These are phyloP conservation scores for Neckera pumila DNA, from an alignment of 225 moss, liverwort and hornwort species.

Conservation along the genomic window DNA sequence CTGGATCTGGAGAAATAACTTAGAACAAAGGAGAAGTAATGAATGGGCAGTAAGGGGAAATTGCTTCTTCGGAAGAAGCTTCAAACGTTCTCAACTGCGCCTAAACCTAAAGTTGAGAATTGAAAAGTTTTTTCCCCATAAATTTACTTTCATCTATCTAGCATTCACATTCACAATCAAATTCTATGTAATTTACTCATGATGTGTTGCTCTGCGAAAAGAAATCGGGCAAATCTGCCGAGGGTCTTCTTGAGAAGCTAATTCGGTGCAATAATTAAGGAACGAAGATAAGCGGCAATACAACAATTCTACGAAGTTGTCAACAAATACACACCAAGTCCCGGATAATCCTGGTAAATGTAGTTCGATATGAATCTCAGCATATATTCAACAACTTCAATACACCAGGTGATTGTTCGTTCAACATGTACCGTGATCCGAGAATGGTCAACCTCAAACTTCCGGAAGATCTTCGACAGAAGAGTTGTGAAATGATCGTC, in stretches of 20 bases:
- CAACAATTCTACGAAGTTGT: background rate
- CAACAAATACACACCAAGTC: background rate
- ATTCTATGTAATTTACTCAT: background rate
- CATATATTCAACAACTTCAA: background rate
- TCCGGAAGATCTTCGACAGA: background rate
- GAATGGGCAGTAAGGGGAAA: background rate
- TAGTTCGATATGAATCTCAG: background rate
- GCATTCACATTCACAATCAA: background rate
- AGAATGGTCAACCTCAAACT: background rate
- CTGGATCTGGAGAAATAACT: background rate
- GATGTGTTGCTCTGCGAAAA: background rate
- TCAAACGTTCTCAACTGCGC: background rate
- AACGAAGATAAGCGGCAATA: background rate
- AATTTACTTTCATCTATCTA: background rate
- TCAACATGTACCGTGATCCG: background rate
- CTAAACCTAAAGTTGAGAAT: background rate
- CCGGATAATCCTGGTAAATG: background rate
- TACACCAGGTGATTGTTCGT: background rate
- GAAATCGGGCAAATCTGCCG: background rate
- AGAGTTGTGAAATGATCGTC: background rate
- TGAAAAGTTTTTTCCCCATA: background rate
- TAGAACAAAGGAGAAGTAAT: background rate
- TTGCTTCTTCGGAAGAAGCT: background rate
- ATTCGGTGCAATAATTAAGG: background rate
- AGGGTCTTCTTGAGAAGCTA: background rate